Evolutionary conservation across 2,329 filamentous ascomycete genomes (phyloP), one percentile per base, ranked within the genome.

Genomic region (Cryphonectria radicalis): DNA sequence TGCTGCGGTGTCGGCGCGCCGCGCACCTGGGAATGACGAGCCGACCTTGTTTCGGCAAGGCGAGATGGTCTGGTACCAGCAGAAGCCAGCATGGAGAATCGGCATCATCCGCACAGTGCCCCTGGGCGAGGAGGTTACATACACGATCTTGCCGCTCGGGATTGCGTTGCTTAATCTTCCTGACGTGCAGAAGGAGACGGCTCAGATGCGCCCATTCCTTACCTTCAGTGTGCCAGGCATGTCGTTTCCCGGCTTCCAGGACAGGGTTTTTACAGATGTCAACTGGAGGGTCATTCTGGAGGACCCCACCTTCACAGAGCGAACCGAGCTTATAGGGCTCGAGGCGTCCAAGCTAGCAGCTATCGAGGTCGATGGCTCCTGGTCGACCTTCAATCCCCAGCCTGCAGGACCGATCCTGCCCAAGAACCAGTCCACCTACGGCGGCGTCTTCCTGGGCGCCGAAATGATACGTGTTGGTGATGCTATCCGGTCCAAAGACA

Each of bases 281-380:
- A 70, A 80, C 75, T 82, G 80, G 80, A 66, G 63, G 25, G 68
- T 64, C 63, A 72, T 78, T 32, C 72, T 75, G 6, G 62, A 66
- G 13, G 73, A 74, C 40, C 73, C 74, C 25, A 37, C 75, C 42
- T 59, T 69, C n/a, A 65, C 75, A 65, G 63, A 22, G 25, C 50
- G 43, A 5, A 73, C 74, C 7, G 77, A 79, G 72, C 46, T 75
- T 2, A 68, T 80, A 25, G 76, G 77, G n/a, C 78, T 82, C 53
- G 80, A 82, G 66, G 79, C 79, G n/a, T 79, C 77, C 63, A 82
- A 82, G 76, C 75, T 81, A 73, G 79, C 79, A 13, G 80, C 80
- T 13, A 77, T 78, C 57, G 75, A 76, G 68, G 78, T 80, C 72
- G 81, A 81, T 66, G 79, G 78, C 63, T 77, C 75, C 67, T 81